Evolutionary conservation across 1,284 basidiomycete species (phyloP).

Genomic region (Fistulinella cinereoalba): DNA sequence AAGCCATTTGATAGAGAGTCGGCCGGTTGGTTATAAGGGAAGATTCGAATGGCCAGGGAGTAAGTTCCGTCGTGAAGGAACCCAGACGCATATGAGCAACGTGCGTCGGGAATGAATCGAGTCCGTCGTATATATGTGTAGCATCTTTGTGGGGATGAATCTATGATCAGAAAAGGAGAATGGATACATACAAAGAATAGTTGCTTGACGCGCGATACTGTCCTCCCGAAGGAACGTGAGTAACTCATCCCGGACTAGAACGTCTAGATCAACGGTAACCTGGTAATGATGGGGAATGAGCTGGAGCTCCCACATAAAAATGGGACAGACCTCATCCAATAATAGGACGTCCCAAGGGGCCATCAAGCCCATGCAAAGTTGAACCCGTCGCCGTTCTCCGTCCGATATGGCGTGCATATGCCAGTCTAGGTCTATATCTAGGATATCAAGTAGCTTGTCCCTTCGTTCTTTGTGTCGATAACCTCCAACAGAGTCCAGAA

Average conservation of each 20-base stretch:
- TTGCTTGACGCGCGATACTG: constrained; percentile 78
- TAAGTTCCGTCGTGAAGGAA: constrained; percentile 61
- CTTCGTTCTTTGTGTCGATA: constrained; percentile 90
- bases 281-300: constrained; percentile 28
- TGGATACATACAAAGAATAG: constrained; percentile 78
- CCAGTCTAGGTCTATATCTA: constrained; percentile 95
- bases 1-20: constrained; percentile 68
- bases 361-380: constrained; percentile 98
- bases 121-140: constrained; percentile 93
- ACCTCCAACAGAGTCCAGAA: constrained; percentile 93
- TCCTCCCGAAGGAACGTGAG: constrained; percentile 87
- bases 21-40: constrained; percentile 13
- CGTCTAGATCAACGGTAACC: constrained; percentile 99
- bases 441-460: constrained; percentile 83
- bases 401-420: constrained; percentile 93
- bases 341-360: constrained; percentile 90
- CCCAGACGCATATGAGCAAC: constrained; percentile 88
- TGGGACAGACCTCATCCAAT: constrained; percentile 76
- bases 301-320: not conserved
- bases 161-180: not conserved
- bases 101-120: constrained; percentile 85
- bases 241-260: constrained; percentile 90
- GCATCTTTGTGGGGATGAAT: constrained; percentile 58
- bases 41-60: constrained; percentile 56
- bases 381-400: constrained; percentile 91